A percentile compares a stretch with the other conserved stretches of the same genome.
Evolutionary conservation across 1,139 yeast species (phyloP).

Genomic region (Taphrina communis): DNA sequence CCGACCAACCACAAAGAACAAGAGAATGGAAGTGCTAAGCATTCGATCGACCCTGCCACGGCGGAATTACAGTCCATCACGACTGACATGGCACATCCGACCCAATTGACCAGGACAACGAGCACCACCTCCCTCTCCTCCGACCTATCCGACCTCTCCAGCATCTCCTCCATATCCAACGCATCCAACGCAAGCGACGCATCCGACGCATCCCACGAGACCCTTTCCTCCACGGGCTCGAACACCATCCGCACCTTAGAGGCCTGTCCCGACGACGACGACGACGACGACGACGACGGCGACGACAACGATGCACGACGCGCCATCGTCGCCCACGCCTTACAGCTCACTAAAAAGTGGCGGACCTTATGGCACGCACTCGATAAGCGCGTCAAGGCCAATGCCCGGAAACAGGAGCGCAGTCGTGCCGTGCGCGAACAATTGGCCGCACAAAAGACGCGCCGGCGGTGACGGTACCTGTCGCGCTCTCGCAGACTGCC

Average conservation of each 20-base stretch:
- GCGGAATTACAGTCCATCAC: slow-evolving; percentile 6
- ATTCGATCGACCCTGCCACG: slow-evolving; percentile 1
- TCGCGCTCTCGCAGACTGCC: background rate
- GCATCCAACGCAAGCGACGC: background rate
- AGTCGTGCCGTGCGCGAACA: slow-evolving; percentile 9
- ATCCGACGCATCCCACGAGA: background rate
- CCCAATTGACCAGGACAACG: background rate
- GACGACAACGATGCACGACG: background rate
- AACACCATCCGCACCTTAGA: slow-evolving; percentile 12
- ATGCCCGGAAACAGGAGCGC: slow-evolving; percentile 22
- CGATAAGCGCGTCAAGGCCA: slow-evolving; percentile 18
- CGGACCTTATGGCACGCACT: slow-evolving; percentile 1
- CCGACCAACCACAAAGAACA: background rate
- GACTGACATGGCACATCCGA: background rate
- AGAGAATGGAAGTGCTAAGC: no score
- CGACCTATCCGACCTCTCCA: slow-evolving; percentile 26
- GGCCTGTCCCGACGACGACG: slow-evolving; percentile 7
- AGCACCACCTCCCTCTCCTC: slow-evolving; percentile 14
- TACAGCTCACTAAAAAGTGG: slow-evolving; percentile 16
- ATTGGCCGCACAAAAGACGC: slow-evolving; percentile 4
- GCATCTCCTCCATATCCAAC: slow-evolving; percentile 10
- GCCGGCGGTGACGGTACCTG: background rate
- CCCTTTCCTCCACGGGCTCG: slow-evolving; percentile 13
- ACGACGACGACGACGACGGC: background rate
- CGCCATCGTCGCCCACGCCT: slow-evolving; percentile 2